Evolutionary conservation across 331 rosid genomes (phyloP), one percentile per base, ranked within the genome.

Genomic region (Phaseolus coccineus): DNA sequence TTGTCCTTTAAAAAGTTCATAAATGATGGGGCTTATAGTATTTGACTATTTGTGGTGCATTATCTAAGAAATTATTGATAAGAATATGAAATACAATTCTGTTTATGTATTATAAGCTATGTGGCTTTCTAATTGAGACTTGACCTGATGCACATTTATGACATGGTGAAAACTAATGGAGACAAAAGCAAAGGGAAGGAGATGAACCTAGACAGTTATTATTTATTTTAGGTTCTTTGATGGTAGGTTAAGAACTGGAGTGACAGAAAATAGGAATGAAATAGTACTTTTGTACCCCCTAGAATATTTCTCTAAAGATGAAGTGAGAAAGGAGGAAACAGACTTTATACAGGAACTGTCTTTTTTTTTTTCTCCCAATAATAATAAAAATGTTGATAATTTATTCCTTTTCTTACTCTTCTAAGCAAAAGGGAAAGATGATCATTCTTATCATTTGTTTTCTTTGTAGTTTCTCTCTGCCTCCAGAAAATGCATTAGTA

Each of bases 211-310:
- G 15, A 53, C 55, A 42, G 67, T 77, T 52, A 53, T 40, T 74
- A 25, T 58, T 27, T 33, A 14, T 40, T 57, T 39, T 44, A 30
- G 63, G 30, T 8, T 7, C 57, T 71, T 48, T 30, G 44, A 24
- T 70, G 71, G 40, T 42, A 19, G 63, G 53, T 70, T 69, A 12
- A 33, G 24, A 57, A 58, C 31, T 31, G 71, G 40, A 69, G 19
- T 22, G 48, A 48, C 52, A 10, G 33, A 52, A 52, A 78, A 14
- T 59, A 47, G 71, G 35, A 71, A 50, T 79, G 78, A 71, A 59
- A 78, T 47, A 50, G 83, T 51, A 52, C 57, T 73, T 71, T 33
- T 51, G 55, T 14, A 28, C 8, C 64, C 71, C 19, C 62, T 46
- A 79, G 14, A 79, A 47, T 33, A 47, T 57, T 58, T 59, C 42